A percentile compares a stretch with the other conserved stretches of the same genome.
Evolutionary conservation across 805 yeast genomes (phyloP).

Genomic region (Saccharomycopsis sp.): DNA sequence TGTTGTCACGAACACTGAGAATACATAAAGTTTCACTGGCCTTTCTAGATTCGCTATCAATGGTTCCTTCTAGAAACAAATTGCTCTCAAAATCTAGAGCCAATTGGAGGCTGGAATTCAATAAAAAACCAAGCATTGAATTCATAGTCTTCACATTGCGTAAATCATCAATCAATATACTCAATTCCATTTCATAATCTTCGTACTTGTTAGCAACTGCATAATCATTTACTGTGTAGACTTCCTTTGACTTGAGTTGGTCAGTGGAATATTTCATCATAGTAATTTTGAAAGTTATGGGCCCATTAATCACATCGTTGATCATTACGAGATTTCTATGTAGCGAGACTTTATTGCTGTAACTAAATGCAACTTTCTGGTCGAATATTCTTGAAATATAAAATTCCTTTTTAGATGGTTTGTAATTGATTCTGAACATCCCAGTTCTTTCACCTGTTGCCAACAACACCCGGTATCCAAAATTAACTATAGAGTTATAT

Average conservation of each 20-base stretch:
- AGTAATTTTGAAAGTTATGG: slow-evolving; percentile 8
- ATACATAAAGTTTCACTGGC: not conserved
- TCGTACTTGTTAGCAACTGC: slow-evolving; percentile 19
- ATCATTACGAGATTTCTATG: slow-evolving; percentile 5
- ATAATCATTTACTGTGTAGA: slow-evolving; percentile 21
- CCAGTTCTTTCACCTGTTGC: slow-evolving; percentile 15
- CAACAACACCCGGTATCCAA: slow-evolving; percentile 16
- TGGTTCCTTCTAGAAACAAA: too few relatives aligned
- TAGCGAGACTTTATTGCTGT: slow-evolving; percentile 2
- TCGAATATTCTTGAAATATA: slow-evolving; percentile 9
- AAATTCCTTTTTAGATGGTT: slow-evolving; percentile 12
- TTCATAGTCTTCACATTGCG: too few relatives aligned
- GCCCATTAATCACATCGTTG: slow-evolving; percentile 15
- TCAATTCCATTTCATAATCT: slow-evolving; percentile 29
- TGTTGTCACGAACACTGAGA: slow-evolving; percentile 24
- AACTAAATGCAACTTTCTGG: slow-evolving; percentile 4
- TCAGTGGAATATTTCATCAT: slow-evolving; percentile 1
- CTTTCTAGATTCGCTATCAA: not conserved
- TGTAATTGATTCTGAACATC: slow-evolving; percentile 15
- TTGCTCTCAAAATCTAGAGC: too few relatives aligned
- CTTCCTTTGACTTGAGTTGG: not conserved
- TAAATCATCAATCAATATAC: not conserved
- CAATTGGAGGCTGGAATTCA: too few relatives aligned
- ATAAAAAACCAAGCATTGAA: too few relatives aligned
- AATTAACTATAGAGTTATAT: slow-evolving; percentile 10